Evolutionary conservation across 768 basidiomycete genomes (phyloP), one percentile per base, ranked within the genome.

Genomic region (Leccinum aurantiacum): DNA sequence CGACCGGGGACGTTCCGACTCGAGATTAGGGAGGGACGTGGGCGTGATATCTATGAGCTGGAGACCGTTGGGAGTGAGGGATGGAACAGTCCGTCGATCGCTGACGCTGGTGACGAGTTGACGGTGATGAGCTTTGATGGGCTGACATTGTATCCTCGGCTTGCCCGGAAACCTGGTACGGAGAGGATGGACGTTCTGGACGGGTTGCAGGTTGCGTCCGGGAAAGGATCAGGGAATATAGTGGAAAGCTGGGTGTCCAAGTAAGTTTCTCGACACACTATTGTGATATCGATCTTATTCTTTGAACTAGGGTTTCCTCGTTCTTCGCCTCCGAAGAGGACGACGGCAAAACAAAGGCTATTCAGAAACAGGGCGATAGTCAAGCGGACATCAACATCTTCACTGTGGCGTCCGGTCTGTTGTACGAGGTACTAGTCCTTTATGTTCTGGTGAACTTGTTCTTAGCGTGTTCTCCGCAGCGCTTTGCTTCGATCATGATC

Each of bases 381-480:
- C 89, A 92, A 65, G 95, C 96, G 7, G 93, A 97, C 33, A 97
- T 98, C 76, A 98, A 99, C 68, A 96, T 99, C 64, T 98, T 99
- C 75, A 99, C 97, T 0, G 96, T 99, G 17, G 97, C 97, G 7
- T 98, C 97, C 1, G 97, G 97, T 0, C 75, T 96, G 54, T 79
- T 99, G 2, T 99, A 98, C 63, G 97, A 98, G 86, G 96, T 95
- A 57, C 29, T 80, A n/a, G 2, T 19, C 1, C 14, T 31, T 24
- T 29, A 4, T 6, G 27, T 3, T 46, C 17, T 4, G 1, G 3
- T 7, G 17, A 19, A 35, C 2, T 47, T 29, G 15, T 27, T 49
- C 60, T 69, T 1, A 67, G 35, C 8, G 13, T 22, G 50, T 41
- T 46, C 44, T 8, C 22, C 47, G 63, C 57, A 98, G 94, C 88